A percentile compares a stretch with the other conserved stretches of the same genome.
Evolutionary conservation across 2,329 filamentous ascomycete genomes (phyloP).

Genomic region (Thermomyces lanuginosus): DNA sequence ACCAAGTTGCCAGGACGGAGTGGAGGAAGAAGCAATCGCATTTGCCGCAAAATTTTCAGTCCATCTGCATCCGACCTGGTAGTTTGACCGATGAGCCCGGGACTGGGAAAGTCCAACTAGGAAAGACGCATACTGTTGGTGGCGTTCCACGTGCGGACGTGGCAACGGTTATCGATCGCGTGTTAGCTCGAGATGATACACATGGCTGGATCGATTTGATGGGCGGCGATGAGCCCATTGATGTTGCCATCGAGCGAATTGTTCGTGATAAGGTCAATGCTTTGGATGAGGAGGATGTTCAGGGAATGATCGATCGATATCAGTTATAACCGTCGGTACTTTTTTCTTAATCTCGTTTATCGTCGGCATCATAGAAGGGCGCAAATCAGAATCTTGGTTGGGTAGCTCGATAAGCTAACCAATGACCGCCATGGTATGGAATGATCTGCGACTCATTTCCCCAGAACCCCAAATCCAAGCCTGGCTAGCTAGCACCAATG

Average conservation of each 20-base stretch:
- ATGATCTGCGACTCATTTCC: too few species aligned
- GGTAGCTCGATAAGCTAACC: background rate
- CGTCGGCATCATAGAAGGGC: constrained; percentile 31
- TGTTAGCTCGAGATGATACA: constrained; percentile 33
- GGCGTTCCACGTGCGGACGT: constrained; percentile 36
- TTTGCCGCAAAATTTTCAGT: constrained; percentile 29
- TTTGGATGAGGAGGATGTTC: constrained; percentile 36
- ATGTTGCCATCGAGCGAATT: constrained; percentile 31
- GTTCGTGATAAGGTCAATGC: constrained; percentile 31
- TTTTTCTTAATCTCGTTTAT: background rate
- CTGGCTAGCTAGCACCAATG: too few species aligned
- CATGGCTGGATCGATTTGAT: constrained; percentile 40
- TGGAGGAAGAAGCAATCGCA: constrained; percentile 1
- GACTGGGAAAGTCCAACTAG: constrained; percentile 32
- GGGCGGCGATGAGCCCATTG: constrained; percentile 32
- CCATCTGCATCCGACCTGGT: constrained; percentile 37
- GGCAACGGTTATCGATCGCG: constrained; percentile 33
- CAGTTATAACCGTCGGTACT: constrained; percentile 3
- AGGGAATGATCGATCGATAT: constrained; percentile 26
- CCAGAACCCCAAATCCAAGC: too few species aligned
- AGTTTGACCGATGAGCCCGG: constrained; percentile 32
- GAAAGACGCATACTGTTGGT: constrained; percentile 29
- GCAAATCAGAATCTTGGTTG: constrained; percentile 6
- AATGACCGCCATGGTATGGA: too few species aligned
- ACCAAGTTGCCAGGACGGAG: constrained; percentile 27